phyloP scores from a whole-genome alignment of 2,329 filamentous ascomycete species.

The Trichoderma gracile region DNA sequence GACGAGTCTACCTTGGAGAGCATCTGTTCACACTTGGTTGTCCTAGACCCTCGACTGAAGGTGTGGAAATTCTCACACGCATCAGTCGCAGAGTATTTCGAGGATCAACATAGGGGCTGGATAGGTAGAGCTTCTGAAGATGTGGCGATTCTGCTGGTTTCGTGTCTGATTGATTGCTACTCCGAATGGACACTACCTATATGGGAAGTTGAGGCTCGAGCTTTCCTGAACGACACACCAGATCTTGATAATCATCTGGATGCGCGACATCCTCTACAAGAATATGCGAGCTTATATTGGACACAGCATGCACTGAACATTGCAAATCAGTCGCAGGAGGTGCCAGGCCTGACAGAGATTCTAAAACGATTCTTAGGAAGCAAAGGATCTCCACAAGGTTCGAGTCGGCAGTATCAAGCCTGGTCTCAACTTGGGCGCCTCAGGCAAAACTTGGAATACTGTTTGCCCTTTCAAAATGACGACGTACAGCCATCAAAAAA shows the following conservation, averaged over 20 bases:
- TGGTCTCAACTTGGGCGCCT: neutral
- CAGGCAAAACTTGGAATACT: rapidly evolving
- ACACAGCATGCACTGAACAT: neutral
- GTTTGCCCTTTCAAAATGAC: too few relatives aligned
- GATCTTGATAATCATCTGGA: neutral
- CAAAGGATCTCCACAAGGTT: neutral
- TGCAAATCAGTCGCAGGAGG: neutral
- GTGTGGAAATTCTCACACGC: slow-evolving; percentile 5
- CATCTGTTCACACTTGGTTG: slow-evolving; percentile 1
- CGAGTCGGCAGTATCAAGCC: neutral
- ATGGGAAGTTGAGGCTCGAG: rapidly evolving
- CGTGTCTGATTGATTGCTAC: neutral
- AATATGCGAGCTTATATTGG: neutral
- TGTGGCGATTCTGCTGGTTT: neutral
- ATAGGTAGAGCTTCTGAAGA: neutral
- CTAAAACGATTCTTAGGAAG: neutral
- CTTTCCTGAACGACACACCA: rapidly evolving
- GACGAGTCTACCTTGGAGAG: neutral
- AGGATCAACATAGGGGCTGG: neutral
- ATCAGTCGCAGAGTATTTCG: slow-evolving; percentile 12
- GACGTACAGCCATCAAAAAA: neutral
- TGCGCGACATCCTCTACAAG: neutral
- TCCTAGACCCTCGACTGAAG: neutral
- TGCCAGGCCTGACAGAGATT: neutral
- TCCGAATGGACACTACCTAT: neutral